Base-by-base conservation (phyloP, 495 filamentous ascomycete species). In the Trichodelitschia bisporula region DNA sequence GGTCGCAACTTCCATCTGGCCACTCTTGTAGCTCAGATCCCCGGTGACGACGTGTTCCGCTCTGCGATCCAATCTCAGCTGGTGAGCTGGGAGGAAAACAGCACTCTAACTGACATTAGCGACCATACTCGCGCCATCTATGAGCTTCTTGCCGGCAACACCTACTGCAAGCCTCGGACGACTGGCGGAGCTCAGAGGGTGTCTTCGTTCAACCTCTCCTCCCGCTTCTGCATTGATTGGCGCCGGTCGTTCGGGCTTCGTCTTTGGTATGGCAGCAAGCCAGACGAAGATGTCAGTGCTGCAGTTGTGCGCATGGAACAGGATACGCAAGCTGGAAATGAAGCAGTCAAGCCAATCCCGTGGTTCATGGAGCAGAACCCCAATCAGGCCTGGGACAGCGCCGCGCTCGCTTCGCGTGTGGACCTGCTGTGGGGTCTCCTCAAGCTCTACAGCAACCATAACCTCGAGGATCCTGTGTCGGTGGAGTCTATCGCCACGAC, bases 171-270 rank as follows among this genome's bases (percentile, higher is more conserved):
- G 33, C 67, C 80, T 24, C 84, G 86, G 14, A 69, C 72, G 35
- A 66, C 61, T 33, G 67, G 65, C 15, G 15, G 14, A 8, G 29
- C 10, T 31, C 29, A 31, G 5, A 20, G 18, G 6, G 17, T 30
- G 65, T 59, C 4, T 57, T 64, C 66, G 1, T 92, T 95, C 39
- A 57, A 64, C 21, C 71, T 93, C 32, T 70, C 77, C 3, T 61
- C 74, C 36, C 65, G 68, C 11, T 97, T 93, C 43, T 64, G 69
- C 4, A 56, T 97, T 19, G 72, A 89, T 46, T 97, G 86, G 86
- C 65, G 73, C 48, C 79, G 86, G 39, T 72, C 79, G 1, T 91
- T 97, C 46, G 89, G 77, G 10, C 59, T 97, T 14, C 67, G 82
- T 29, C 59, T 95, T 5, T 91, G 75, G 69, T 93, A 91, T 47